Percentiles rank a stretch among this genome's conserved stretches.
phyloP scores from a whole-genome alignment of 2,329 filamentous ascomycete species.

The Delphinella strobiligena region DNA sequence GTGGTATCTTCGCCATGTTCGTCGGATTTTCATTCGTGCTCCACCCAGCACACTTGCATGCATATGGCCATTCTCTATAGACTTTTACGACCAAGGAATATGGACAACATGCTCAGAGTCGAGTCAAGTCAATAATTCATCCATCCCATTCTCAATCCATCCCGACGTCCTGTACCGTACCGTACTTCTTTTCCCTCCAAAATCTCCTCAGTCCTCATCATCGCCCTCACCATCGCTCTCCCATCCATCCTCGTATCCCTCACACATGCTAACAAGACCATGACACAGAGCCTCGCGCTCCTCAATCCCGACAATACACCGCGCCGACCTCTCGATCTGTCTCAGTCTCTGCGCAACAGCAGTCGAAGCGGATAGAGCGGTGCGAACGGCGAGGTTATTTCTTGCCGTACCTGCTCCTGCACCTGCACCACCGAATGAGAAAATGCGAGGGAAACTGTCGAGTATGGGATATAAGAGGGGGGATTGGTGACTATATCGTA shows the following conservation, averaged over 20 bases:
- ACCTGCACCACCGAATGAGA: conserved; percentile 35
- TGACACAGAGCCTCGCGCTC: conserved; percentile 79
- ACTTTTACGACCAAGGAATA: too few species aligned
- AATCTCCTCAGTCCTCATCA: conserved; percentile 21
- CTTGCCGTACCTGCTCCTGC: too few species aligned
- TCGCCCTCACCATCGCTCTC: conserved; percentile 61
- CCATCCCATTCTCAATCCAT: too few species aligned
- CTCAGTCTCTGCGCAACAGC: conserved; percentile 59
- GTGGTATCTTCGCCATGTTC: too few species aligned
- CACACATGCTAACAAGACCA: conserved; percentile 67
- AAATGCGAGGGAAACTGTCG: conserved; percentile 73
- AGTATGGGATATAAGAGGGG: conserved; percentile 60
- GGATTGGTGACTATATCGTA: conserved; percentile 24
- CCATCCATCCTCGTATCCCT: conserved; percentile 85
- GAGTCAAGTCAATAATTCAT: too few species aligned
- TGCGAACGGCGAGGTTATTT: conserved; percentile 33
- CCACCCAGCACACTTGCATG: too few species aligned
- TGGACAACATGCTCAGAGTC: too few species aligned
- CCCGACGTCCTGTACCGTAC: too few species aligned
- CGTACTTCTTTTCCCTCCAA: too few species aligned
- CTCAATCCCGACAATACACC: conserved; percentile 49
- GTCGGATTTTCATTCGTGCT: too few species aligned
- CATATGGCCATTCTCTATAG: too few species aligned
- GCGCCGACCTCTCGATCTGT: conserved; percentile 44
- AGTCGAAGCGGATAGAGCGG: conserved; percentile 60